Evolutionary conservation across 805 yeast genomes (phyloP).

Genomic region (Candida berthetii): DNA sequence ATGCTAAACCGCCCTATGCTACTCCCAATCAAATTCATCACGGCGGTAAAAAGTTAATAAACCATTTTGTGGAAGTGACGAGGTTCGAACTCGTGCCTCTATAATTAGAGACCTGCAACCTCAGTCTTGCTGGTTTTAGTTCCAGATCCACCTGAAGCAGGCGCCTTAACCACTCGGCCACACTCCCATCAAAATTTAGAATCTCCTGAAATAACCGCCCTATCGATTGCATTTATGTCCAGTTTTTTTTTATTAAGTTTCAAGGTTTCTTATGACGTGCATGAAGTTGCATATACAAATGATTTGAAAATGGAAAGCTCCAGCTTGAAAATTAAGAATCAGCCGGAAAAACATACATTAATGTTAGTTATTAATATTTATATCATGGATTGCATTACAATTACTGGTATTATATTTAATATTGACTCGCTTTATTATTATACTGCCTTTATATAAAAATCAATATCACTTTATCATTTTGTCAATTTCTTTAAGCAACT

Average conservation of each 20-base stretch:
- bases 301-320: too few relatives aligned
- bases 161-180: conserved; percentile 21
- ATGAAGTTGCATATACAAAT: background rate
- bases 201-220: background rate
- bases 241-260: too few relatives aligned
- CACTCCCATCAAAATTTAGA: conserved; percentile 10
- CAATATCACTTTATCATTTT: too few relatives aligned
- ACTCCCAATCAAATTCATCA: background rate
- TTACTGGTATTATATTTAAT: too few relatives aligned
- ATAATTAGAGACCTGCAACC: conserved; percentile 14
- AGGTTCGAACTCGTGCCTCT: conserved; percentile 21
- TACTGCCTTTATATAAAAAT: too few relatives aligned
- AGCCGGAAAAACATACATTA: too few relatives aligned
- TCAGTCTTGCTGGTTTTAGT: conserved; percentile 2
- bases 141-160: conserved; percentile 13
- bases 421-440: too few relatives aligned
- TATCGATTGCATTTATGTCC: background rate
- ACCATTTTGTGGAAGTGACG: conserved; percentile 13
- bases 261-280: background rate
- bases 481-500: too few relatives aligned
- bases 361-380: too few relatives aligned
- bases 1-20: too few relatives aligned
- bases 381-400: too few relatives aligned
- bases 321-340: too few relatives aligned
- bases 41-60: background rate